phyloP scores from a whole-genome alignment of 495 filamentous ascomycete species.

The Clavariopsis aquatica region DNA sequence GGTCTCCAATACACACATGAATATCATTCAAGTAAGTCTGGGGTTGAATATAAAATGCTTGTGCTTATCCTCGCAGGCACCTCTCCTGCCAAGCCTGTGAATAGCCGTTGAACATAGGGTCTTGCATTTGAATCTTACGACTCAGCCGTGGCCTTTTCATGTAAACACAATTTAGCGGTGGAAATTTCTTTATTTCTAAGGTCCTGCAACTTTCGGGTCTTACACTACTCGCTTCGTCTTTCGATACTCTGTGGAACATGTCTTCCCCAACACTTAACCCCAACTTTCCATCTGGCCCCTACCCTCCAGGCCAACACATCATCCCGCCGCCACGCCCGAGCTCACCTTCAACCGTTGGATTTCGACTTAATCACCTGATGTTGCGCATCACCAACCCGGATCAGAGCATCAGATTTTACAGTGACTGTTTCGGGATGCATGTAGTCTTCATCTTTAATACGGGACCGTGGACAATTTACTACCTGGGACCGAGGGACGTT shows the following conservation, averaged over 20 bases:
- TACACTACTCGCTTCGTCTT: neutral
- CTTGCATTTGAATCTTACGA: no score
- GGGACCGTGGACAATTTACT: conserved; percentile 32
- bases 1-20: no score
- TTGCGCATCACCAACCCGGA: conserved; percentile 26
- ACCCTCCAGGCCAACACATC: conserved; percentile 24
- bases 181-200: neutral
- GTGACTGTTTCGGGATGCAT: conserved; percentile 31
- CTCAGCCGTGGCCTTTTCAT: no score
- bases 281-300: conserved; percentile 12
- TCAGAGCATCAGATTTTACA: conserved; percentile 21
- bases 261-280: conserved; percentile 4
- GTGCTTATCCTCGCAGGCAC: no score
- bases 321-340: conserved; percentile 22
- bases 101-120: no score
- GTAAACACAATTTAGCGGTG: neutral
- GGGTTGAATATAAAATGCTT: no score
- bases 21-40: no score
- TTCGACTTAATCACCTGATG: conserved; percentile 30
- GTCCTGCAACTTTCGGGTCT: neutral
- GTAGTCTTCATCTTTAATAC: conserved; percentile 27
- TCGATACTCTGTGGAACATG: neutral
- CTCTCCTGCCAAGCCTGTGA: no score
- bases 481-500: conserved; percentile 25
- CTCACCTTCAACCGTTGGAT: conserved; percentile 23